Conservation (phyloP, 2,329 filamentous ascomycete species). For the Colletotrichum sp. region DNA sequence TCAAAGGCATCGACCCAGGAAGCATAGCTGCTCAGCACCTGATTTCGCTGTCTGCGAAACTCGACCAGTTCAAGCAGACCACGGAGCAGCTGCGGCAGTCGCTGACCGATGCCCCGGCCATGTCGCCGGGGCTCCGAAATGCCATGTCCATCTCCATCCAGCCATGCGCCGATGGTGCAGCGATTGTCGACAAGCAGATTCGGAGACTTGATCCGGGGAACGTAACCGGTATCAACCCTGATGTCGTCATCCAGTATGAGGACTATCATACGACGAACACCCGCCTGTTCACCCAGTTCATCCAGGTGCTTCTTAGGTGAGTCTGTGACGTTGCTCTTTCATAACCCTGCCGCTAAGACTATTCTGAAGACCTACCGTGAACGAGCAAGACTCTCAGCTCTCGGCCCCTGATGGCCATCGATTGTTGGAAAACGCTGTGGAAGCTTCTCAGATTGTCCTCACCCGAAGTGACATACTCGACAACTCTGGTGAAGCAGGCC, state of each 20-base stretch:
- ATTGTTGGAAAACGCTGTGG: conserved; percentile 8
- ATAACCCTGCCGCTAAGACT: neutral
- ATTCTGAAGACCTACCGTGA: neutral
- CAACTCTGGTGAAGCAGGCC: neutral
- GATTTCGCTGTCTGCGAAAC: conserved; percentile 22
- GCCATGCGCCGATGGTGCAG: conserved; percentile 31
- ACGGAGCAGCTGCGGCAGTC: conserved; percentile 28
- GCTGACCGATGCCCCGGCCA: conserved; percentile 24
- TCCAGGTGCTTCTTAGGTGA: conserved; percentile 9
- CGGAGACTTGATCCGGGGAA: conserved; percentile 32
- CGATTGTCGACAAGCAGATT: conserved; percentile 36
- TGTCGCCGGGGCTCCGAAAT: conserved; percentile 33
- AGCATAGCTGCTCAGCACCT: conserved; percentile 23
- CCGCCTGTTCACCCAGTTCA: conserved; percentile 23
- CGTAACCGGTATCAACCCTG: conserved; percentile 25
- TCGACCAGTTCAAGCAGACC: conserved; percentile 29
- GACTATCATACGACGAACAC: conserved; percentile 27
- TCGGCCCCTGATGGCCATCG: conserved; percentile 5
- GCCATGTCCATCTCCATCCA: conserved; percentile 29
- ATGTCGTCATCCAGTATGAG: conserved; percentile 28
- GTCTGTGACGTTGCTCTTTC: neutral
- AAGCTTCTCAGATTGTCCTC: conserved; percentile 8
- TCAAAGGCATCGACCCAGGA: conserved; percentile 17
- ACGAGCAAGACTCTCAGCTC: conserved; percentile 6
- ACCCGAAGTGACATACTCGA: neutral